Evolutionary conservation across 1,284 basidiomycete species (phyloP).

Genomic region (Pascua guehoae): DNA sequence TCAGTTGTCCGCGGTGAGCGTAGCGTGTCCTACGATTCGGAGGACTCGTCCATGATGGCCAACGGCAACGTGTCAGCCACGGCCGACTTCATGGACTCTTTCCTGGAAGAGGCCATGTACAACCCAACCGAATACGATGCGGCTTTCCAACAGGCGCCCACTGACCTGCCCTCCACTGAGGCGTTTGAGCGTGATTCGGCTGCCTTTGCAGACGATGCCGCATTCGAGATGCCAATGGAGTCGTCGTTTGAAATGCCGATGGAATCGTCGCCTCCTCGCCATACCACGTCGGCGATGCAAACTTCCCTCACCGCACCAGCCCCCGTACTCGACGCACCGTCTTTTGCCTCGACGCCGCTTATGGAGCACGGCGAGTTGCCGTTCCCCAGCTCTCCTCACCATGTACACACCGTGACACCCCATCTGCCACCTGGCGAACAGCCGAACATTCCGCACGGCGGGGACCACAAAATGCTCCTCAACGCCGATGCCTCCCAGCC

Average conservation of each 20-base stretch:
- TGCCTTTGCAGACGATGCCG: conserved; percentile 31
- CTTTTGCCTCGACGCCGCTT: conserved; percentile 30
- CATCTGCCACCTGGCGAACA: conserved; percentile 25
- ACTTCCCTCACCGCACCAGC: no score
- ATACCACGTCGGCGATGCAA: conserved; percentile 10
- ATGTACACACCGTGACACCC: conserved; percentile 11
- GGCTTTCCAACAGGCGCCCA: no score
- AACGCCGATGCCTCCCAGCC: conserved; percentile 43
- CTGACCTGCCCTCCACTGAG: no score
- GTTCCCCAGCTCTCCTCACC: conserved; percentile 12
- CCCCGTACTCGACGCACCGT: conserved; percentile 5
- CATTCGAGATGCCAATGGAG: conserved; percentile 14
- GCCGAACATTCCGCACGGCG: conserved; percentile 33
- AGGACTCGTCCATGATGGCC: background rate
- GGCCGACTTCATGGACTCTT: conserved; percentile 47
- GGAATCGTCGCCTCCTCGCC: conserved; percentile 1
- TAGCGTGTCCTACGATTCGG: conserved; percentile 16
- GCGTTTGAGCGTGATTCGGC: conserved; percentile 24
- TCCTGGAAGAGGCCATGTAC: conserved; percentile 45
- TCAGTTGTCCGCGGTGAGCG: conserved; percentile 4
- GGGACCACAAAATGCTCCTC: conserved; percentile 37
- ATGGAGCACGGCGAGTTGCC: conserved; percentile 5
- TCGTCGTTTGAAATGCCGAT: conserved; percentile 5
- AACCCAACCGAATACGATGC: conserved; percentile 25
- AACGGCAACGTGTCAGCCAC: conserved; percentile 39